A percentile compares a stretch with the other conserved stretches of the same genome.
Evolutionary conservation across 1,284 basidiomycete genomes (phyloP).

Genomic region (Leccinum variabile): DNA sequence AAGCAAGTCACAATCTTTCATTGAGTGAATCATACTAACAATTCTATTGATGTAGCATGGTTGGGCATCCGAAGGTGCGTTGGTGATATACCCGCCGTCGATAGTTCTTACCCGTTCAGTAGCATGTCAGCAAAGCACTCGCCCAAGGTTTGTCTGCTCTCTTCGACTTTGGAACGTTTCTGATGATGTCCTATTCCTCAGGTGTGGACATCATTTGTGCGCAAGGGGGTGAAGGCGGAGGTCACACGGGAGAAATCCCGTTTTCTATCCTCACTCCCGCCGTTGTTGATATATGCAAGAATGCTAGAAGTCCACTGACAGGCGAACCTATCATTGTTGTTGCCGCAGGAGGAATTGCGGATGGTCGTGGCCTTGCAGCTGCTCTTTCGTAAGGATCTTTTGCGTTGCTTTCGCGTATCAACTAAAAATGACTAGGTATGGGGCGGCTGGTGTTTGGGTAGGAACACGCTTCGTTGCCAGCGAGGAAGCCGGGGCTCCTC

Average conservation of each 20-base stretch:
- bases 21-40: conserved; percentile 8
- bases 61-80: conserved; percentile 80
- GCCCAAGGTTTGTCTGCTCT: conserved; percentile 51
- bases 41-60: conserved; percentile 56
- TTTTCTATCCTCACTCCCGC: conserved; percentile 80
- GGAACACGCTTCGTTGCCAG: conserved; percentile 90
- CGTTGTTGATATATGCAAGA: conserved; percentile 74
- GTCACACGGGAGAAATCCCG: conserved; percentile 74
- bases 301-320: conserved; percentile 66
- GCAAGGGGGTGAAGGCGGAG: conserved; percentile 77
- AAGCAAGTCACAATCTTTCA: conserved; percentile 53
- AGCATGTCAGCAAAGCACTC: conserved; percentile 81
- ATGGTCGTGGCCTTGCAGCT: conserved; percentile 81
- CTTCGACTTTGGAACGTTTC: neutral
- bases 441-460: conserved; percentile 85
- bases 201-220: conserved; percentile 89
- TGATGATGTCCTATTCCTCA: conserved; percentile 14
- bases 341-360: conserved; percentile 82
- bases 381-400: conserved; percentile 59
- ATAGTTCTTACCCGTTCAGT: conserved; percentile 7
- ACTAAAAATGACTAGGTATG: conserved; percentile 47
- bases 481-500: conserved; percentile 78
- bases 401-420: neutral
- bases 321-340: conserved; percentile 76
- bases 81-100: neutral